phyloP scores from a whole-genome alignment of 1,284 basidiomycete species.

The Apiotrichum veenhuisii region DNA sequence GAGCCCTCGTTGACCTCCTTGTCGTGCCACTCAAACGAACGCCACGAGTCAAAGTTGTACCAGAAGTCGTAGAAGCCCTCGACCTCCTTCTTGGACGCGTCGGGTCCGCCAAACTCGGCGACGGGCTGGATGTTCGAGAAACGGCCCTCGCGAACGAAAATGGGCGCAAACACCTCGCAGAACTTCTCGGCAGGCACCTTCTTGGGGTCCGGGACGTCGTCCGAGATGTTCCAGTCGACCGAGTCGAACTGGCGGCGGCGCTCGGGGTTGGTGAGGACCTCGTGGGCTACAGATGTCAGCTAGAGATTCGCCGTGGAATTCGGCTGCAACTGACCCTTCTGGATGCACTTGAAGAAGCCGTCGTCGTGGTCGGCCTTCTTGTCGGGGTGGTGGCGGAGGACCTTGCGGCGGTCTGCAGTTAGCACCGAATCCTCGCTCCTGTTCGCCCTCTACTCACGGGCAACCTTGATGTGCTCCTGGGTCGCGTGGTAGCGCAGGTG shows the following conservation, averaged over 20 bases:
- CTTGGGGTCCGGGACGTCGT: conserved; percentile 66
- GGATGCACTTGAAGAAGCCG: conserved; percentile 99
- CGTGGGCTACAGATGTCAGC: conserved; percentile 59
- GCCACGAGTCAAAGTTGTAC: conserved; percentile 99
- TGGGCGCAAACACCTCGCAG: conserved; percentile 60
- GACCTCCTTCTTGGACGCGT: conserved; percentile 75
- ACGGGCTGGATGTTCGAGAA: conserved; percentile 90
- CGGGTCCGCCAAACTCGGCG: conserved; percentile 68
- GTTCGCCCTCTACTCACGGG: conserved; percentile 66
- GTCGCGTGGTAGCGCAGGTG: conserved; percentile 83
- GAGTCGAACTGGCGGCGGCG: conserved; percentile 95
- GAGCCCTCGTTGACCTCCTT: conserved; percentile 98
- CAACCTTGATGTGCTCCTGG: conserved; percentile 90
- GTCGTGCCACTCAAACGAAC: conserved; percentile 96
- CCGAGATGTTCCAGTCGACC: conserved; percentile 81
- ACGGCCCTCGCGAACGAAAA: conserved; percentile 85
- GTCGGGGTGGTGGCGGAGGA: conserved; percentile 97
- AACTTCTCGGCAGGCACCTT: conserved; percentile 59
- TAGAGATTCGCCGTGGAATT: not conserved
- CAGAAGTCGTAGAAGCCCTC: conserved; percentile 97
- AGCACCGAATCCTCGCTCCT: conserved; percentile 2
- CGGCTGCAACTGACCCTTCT: conserved; percentile 58
- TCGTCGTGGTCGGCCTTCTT: conserved; percentile 98
- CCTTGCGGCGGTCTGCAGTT: conserved; percentile 85
- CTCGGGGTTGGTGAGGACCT: conserved; percentile 82